phyloP scores from a whole-genome alignment of 495 filamentous ascomycete genomes.

The Xylaria scruposa region DNA sequence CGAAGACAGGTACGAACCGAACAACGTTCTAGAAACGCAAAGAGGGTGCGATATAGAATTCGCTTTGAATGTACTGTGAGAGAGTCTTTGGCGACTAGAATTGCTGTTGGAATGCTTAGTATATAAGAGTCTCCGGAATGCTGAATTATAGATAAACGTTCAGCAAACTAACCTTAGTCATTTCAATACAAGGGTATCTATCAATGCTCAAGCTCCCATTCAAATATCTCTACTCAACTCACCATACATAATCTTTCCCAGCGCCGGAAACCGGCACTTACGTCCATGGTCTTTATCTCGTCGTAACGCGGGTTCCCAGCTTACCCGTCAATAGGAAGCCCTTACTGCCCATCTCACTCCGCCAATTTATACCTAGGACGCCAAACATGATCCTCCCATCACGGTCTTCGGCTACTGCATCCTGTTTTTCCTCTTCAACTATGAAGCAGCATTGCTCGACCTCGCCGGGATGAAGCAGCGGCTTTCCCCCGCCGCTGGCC shows the following conservation, averaged over 20 bases:
- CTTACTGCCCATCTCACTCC: conserved; percentile 86
- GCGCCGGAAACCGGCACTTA: neutral
- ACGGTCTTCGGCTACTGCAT: conserved; percentile 49
- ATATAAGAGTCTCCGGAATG: neutral
- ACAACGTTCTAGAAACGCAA: neutral
- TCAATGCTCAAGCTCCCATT: conserved; percentile 12
- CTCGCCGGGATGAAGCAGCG: conserved; percentile 82
- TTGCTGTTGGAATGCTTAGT: neutral
- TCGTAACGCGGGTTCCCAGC: conserved; percentile 60
- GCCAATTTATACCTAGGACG: conserved; percentile 85
- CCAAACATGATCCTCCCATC: conserved; percentile 75
- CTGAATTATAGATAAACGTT: neutral
- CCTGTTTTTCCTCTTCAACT: conserved; percentile 68
- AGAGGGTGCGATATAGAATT: neutral
- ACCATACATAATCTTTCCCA: neutral
- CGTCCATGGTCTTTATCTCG: conserved; percentile 7
- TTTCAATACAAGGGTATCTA: conserved; percentile 5
- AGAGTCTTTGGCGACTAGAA: neutral
- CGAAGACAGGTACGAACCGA: neutral
- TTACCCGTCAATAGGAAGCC: conserved; percentile 88
- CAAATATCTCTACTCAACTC: neutral
- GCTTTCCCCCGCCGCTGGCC: conserved; percentile 52
- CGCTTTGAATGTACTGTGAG: neutral
- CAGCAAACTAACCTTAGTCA: neutral
- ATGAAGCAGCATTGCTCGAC: conserved; percentile 91